A percentile compares a stretch with the other conserved stretches of the same genome.
These are phyloP conservation scores for Penicillium brevicompactum DNA, from an alignment of 2,329 filamentous ascomycete species.

Conservation along the genomic window DNA sequence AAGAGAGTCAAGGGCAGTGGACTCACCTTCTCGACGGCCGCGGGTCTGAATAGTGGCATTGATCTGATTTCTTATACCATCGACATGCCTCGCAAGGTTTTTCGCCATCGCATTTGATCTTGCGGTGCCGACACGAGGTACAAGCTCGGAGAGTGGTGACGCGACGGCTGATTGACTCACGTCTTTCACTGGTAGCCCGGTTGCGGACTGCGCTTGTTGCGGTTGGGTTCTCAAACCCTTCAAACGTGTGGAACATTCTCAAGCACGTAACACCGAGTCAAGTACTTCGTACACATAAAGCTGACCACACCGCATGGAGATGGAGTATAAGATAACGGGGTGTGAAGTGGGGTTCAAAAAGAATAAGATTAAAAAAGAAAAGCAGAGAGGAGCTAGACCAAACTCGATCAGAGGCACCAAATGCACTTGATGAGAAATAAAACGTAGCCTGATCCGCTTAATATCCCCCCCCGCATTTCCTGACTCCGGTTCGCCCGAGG, in stretches of 20 bases:
- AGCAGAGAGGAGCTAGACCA: constrained; percentile 12
- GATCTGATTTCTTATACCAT: constrained; percentile 77
- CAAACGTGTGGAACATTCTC: constrained; percentile 47
- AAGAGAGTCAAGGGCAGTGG: neutral
- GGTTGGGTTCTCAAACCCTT: constrained; percentile 42
- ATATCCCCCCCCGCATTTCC: constrained; percentile 27
- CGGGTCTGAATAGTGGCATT: constrained; percentile 80
- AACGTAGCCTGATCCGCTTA: constrained; percentile 18
- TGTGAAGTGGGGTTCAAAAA: neutral
- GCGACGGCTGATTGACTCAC: constrained; percentile 36
- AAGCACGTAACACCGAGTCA: neutral
- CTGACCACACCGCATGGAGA: constrained; percentile 12
- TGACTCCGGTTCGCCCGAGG: neutral
- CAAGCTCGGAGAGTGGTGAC: constrained; percentile 58
- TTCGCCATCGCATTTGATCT: constrained; percentile 81
- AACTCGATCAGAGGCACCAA: neutral
- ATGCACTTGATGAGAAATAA: neutral
- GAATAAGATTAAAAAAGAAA: constrained; percentile 7
- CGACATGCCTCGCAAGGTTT: constrained; percentile 82
- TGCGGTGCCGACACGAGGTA: constrained; percentile 75
- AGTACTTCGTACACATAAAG: neutral
- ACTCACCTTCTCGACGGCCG: constrained; percentile 75
- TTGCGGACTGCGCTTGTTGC: constrained; percentile 28
- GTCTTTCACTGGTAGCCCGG: constrained; percentile 35
- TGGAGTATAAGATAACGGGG: neutral